Conservation (phyloP, 176 grass and related monocot species). For the Triticum dicoccoides region DNA sequence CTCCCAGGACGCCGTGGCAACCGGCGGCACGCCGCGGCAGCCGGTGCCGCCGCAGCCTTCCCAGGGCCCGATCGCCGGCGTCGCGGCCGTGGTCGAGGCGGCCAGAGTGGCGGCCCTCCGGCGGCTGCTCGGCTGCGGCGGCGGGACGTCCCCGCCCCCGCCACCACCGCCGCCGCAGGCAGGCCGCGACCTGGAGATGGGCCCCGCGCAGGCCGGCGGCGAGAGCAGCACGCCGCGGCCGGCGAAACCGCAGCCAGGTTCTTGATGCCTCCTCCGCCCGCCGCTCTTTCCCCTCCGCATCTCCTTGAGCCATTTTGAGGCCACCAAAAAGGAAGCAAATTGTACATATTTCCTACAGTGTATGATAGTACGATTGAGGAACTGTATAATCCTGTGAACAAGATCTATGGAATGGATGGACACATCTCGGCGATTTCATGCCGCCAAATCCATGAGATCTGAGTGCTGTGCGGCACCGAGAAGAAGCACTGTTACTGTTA, state of each 20-base stretch:
- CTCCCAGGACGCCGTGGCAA: slow-evolving; percentile 50
- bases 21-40: not conserved
- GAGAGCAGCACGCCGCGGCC: slow-evolving; percentile 46
- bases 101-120: slow-evolving; percentile 52
- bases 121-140: slow-evolving; percentile 46
- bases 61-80: slow-evolving; percentile 16
- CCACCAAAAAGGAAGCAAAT: not conserved
- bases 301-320: slow-evolving; percentile 8
- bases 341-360: not conserved
- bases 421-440: not conserved
- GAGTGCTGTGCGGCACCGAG: too few relatives aligned
- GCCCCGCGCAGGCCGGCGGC: not conserved
- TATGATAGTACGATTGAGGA: slow-evolving; percentile 21
- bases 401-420: not conserved
- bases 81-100: slow-evolving; percentile 46
- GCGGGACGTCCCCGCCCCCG: slow-evolving; percentile 25
- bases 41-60: not conserved
- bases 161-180: not conserved
- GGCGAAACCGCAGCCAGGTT: slow-evolving; percentile 33
- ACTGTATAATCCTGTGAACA: slow-evolving; percentile 19
- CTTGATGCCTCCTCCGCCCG: not conserved
- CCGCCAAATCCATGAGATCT: not conserved
- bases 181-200: slow-evolving; percentile 38
- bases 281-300: not conserved
- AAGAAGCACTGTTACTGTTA: not conserved